Conservation (phyloP, 352 stramenopile genomes). For the Phytophthora cajani region DNA sequence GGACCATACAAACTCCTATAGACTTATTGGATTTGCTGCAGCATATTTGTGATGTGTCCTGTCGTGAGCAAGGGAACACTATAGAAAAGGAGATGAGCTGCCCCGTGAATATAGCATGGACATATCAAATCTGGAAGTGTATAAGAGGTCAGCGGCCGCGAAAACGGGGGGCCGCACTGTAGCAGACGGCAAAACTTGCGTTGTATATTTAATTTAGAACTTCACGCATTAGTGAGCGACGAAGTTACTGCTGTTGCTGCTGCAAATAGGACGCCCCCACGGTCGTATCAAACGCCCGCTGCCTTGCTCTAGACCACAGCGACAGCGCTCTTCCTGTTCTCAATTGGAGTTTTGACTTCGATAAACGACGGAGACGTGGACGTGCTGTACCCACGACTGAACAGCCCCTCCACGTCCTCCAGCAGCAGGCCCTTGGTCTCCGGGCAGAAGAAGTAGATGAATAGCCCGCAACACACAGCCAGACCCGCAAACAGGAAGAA, state of each 20-base stretch:
- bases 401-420: slow-evolving; percentile 38
- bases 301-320: slow-evolving; percentile 21
- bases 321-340: slow-evolving; percentile 19
- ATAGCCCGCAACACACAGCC: slow-evolving; percentile 23
- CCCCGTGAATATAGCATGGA: too few relatives aligned
- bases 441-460: slow-evolving; percentile 39
- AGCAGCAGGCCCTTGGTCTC: slow-evolving; percentile 36
- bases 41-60: too few relatives aligned
- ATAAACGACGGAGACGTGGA: slow-evolving; percentile 35
- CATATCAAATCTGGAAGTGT: too few relatives aligned
- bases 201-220: slow-evolving; percentile 10
- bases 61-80: too few relatives aligned
- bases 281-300: too few relatives aligned
- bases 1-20: too few relatives aligned
- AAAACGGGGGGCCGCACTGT: too few relatives aligned
- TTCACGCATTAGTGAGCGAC: background rate
- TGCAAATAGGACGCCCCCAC: background rate
- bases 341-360: slow-evolving; percentile 30
- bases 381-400: slow-evolving; percentile 24
- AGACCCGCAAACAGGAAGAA: slow-evolving; percentile 39
- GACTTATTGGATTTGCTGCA: too few relatives aligned
- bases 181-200: slow-evolving; percentile 1
- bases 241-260: background rate
- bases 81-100: too few relatives aligned
- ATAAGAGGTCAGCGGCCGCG: too few relatives aligned